These are phyloP conservation scores for Seminavis robusta DNA, from an alignment of 108 stramenopile species.

Conservation along the genomic window DNA sequence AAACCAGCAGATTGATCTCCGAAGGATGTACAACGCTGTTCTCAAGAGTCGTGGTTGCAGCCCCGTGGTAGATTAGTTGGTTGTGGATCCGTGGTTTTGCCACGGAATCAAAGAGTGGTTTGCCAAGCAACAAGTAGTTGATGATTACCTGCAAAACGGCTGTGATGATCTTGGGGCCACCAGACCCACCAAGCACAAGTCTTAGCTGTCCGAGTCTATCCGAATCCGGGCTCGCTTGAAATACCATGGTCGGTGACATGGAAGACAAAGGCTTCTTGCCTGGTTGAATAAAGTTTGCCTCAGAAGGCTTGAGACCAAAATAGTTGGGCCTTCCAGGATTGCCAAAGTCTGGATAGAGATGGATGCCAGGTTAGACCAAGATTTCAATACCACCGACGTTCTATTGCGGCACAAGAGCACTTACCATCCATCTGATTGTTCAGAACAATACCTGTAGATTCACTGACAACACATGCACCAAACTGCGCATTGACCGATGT, in stretches of 20 bases:
- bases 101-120: conserved; percentile 59
- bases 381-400: no score
- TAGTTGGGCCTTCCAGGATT: conserved; percentile 59
- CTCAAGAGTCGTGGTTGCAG: conserved; percentile 35
- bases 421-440: conserved; percentile 74
- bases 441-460: conserved; percentile 73
- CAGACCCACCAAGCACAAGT: conserved; percentile 62
- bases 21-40: not conserved
- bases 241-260: conserved; percentile 83
- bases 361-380: not conserved
- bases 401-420: no score
- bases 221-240: conserved; percentile 13
- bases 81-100: conserved; percentile 68
- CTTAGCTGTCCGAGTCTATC: conserved; percentile 32
- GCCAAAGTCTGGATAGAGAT: conserved; percentile 62
- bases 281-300: conserved; percentile 62
- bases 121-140: conserved; percentile 53
- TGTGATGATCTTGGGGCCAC: conserved; percentile 85
- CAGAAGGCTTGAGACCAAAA: conserved; percentile 61
- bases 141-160: conserved; percentile 66
- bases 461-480: conserved; percentile 48
- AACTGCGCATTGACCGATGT: conserved; percentile 68
- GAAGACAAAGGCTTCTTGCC: conserved; percentile 76
- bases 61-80: conserved; percentile 70
- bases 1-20: conserved; percentile 27